Conservation (phyloP, 169 alveolate genomes). For the Theileria parva region DNA sequence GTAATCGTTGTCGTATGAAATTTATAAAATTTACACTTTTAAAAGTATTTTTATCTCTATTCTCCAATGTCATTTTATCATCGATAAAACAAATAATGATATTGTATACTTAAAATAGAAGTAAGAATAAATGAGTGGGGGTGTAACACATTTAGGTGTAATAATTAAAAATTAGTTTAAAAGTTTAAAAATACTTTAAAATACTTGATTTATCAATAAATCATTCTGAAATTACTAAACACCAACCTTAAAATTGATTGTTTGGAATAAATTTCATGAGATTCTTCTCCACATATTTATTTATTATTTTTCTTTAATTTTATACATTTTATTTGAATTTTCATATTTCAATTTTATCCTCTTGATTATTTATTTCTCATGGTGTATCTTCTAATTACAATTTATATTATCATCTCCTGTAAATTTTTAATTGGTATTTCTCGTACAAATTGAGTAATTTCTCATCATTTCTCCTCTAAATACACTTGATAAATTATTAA, state of each 20-base stretch:
- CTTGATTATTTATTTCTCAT: background rate
- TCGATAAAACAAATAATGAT: too few relatives aligned
- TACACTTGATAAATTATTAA: background rate
- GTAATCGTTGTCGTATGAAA: slow-evolving; percentile 24
- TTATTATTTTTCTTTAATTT: background rate
- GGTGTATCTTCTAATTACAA: slow-evolving; percentile 4
- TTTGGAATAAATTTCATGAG: background rate
- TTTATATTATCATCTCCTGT: background rate
- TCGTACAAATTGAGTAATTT: background rate
- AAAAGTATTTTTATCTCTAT: background rate
- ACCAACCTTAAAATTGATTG: background rate
- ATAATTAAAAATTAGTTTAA: background rate
- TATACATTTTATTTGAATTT: background rate
- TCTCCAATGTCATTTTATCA: background rate
- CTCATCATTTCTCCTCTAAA: background rate
- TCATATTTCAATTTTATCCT: background rate
- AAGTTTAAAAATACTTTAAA: background rate
- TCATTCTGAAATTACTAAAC: background rate
- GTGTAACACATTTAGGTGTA: background rate
- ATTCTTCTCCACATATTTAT: background rate
- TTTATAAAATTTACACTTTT: background rate
- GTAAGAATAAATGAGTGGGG: background rate
- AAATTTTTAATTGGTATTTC: background rate
- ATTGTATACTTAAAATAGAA: too few relatives aligned
- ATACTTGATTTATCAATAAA: too few relatives aligned